These are phyloP conservation scores for Pythium angustatum DNA, from an alignment of 352 stramenopile species.

Conservation along the genomic window DNA sequence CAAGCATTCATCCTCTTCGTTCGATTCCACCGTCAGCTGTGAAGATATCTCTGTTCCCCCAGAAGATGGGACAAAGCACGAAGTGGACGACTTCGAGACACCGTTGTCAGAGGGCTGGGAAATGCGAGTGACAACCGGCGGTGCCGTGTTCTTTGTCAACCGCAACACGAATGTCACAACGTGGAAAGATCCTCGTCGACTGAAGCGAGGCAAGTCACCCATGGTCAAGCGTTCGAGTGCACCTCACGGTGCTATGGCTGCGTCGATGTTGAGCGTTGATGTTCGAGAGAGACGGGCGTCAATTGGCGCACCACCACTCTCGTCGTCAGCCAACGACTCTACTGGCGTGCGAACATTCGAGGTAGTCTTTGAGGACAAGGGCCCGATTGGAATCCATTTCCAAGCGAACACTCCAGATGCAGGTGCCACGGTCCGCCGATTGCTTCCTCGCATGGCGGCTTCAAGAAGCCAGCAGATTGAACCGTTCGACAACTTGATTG, in stretches of 20 bases:
- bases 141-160: slow-evolving; percentile 81
- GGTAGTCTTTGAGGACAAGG: slow-evolving; percentile 73
- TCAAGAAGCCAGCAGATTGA: slow-evolving; percentile 46
- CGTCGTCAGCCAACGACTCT: background rate
- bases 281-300: slow-evolving; percentile 12
- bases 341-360: slow-evolving; percentile 41
- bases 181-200: slow-evolving; percentile 67
- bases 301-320: background rate
- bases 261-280: slow-evolving; percentile 5
- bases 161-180: slow-evolving; percentile 71
- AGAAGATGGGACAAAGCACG: slow-evolving; percentile 61
- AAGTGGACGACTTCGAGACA: slow-evolving; percentile 76
- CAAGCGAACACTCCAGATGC: slow-evolving; percentile 70
- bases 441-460: slow-evolving; percentile 64
- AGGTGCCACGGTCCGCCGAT: slow-evolving; percentile 58
- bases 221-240: slow-evolving; percentile 16
- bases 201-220: slow-evolving; percentile 6
- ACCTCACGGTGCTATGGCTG: background rate
- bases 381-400: slow-evolving; percentile 81
- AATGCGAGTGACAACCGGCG: slow-evolving; percentile 72
- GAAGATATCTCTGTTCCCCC: slow-evolving; percentile 48
- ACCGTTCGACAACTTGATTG: slow-evolving; percentile 69
- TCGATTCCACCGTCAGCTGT: slow-evolving; percentile 36
- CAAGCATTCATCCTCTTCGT: slow-evolving; percentile 45
- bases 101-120: slow-evolving; percentile 75